phyloP scores from a whole-genome alignment of 169 alveolate genomes.

The Blepharisma undulans region DNA sequence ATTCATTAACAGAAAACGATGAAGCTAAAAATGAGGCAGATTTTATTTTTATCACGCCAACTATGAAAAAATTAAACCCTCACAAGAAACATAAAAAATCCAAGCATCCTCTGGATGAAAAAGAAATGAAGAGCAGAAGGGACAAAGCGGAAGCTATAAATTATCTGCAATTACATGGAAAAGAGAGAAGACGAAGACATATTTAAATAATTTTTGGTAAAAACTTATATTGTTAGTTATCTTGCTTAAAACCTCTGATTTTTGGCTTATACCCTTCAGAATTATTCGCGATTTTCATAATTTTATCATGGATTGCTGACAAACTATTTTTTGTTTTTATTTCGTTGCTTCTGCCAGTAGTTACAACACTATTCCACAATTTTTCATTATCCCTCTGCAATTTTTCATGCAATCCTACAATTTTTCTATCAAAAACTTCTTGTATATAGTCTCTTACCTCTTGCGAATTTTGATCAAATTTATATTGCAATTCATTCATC shows the following conservation, averaged over 20 bases:
- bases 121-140: not conserved
- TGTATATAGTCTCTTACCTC: not conserved
- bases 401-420: not conserved
- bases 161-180: not conserved
- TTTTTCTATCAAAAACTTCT: not conserved
- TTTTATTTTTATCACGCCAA: not conserved
- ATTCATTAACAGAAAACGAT: not conserved
- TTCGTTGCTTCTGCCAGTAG: not conserved
- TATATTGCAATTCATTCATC: not conserved
- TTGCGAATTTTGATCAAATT: not conserved
- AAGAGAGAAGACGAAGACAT: not conserved
- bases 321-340: not conserved
- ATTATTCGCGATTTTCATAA: not conserved
- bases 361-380: not conserved
- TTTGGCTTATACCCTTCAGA: not conserved
- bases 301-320: not conserved
- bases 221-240: not conserved
- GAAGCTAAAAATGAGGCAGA: not conserved
- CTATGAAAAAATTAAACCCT: not conserved
- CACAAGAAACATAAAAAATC: not conserved
- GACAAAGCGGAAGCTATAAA: not conserved
- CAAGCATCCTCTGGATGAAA: not conserved
- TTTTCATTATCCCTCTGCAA: not conserved
- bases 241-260: not conserved
- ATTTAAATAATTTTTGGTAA: not conserved